A percentile compares a stretch with the other conserved stretches of the same genome.
Evolutionary conservation across 768 basidiomycete species (phyloP).

Genomic region (Myochromella boudieri): DNA sequence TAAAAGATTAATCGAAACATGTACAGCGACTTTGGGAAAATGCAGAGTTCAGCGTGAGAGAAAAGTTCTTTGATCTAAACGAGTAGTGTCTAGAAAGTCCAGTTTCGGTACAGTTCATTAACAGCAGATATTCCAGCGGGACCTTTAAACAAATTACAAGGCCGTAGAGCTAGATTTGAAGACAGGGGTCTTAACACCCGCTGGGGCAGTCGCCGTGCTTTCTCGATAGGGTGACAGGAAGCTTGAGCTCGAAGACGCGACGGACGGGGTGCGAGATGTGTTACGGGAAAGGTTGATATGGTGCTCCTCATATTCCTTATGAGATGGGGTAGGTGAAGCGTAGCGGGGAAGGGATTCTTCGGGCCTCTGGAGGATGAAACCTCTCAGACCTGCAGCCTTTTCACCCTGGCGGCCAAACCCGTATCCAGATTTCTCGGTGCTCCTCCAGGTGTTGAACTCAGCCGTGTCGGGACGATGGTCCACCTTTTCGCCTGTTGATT

Average conservation of each 20-base stretch:
- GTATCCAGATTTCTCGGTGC: slow-evolving; percentile 45
- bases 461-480: slow-evolving; percentile 20
- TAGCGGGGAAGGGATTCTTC: slow-evolving; percentile 57
- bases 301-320: slow-evolving; percentile 6
- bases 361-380: slow-evolving; percentile 60
- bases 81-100: slow-evolving; percentile 9
- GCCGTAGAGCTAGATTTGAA: slow-evolving; percentile 36
- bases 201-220: slow-evolving; percentile 18
- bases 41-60: slow-evolving; percentile 4
- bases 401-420: slow-evolving; percentile 85
- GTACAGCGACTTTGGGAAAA: slow-evolving; percentile 4
- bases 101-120: slow-evolving; percentile 7
- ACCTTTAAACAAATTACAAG: slow-evolving; percentile 16
- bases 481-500: slow-evolving; percentile 26
- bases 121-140: too few species aligned
- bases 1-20: slow-evolving; percentile 4
- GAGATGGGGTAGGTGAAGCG: slow-evolving; percentile 33
- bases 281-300: slow-evolving; percentile 11
- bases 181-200: slow-evolving; percentile 12
- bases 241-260: slow-evolving; percentile 31
- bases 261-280: slow-evolving; percentile 31
- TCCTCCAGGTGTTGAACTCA: slow-evolving; percentile 29
- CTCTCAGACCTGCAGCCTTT: slow-evolving; percentile 70
- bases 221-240: slow-evolving; percentile 34
- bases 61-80: slow-evolving; percentile 8